A percentile compares a stretch with the other conserved stretches of the same genome.
Evolutionary conservation across 169 alveolate species (phyloP).

Genomic region (Amoebophrya sp.): DNA sequence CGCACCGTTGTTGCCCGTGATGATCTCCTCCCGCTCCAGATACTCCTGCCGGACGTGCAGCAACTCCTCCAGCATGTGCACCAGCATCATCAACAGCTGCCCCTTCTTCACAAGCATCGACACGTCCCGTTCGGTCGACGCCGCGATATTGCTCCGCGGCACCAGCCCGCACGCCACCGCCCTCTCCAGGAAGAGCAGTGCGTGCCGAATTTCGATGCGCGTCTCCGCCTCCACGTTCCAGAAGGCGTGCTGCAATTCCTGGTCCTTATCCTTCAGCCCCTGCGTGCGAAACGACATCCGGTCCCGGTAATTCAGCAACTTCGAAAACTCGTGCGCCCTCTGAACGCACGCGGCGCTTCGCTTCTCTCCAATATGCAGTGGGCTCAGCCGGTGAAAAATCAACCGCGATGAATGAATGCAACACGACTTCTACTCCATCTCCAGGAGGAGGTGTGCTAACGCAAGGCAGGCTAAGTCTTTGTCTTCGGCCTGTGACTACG

Average conservation of each 20-base stretch:
- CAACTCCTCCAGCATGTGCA: neutral
- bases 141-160: neutral
- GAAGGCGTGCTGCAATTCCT: neutral
- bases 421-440: no score
- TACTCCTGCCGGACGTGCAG: neutral
- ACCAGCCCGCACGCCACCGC: neutral
- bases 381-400: no score
- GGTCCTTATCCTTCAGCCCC: neutral
- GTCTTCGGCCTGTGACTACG: no score
- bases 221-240: neutral
- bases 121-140: neutral
- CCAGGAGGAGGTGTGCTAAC: no score
- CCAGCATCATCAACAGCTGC: neutral
- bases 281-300: neutral
- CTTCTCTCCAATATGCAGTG: no score
- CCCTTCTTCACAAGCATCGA: neutral
- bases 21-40: neutral
- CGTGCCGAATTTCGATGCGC: neutral
- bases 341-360: neutral
- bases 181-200: neutral
- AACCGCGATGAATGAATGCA: no score
- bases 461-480: no score
- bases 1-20: neutral
- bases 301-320: neutral
- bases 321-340: neutral